These are phyloP conservation scores for Taxillus chinensis DNA, from an alignment of 164 flowering plant species.

Conservation along the genomic window DNA sequence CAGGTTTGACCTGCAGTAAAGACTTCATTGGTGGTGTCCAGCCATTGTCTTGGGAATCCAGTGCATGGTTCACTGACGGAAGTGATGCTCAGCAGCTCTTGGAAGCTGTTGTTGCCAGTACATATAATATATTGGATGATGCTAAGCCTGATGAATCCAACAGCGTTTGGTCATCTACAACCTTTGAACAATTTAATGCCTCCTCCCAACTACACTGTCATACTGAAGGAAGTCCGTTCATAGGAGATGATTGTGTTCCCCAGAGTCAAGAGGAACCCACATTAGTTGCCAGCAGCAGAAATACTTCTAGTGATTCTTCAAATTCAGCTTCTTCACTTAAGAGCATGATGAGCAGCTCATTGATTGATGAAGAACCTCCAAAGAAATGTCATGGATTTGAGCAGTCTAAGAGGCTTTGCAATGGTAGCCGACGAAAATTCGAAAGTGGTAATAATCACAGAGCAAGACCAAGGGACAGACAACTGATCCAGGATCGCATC, in stretches of 20 bases:
- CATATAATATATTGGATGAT: constrained; percentile 18
- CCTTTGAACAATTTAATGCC: constrained; percentile 14
- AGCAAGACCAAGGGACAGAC: constrained; percentile 87
- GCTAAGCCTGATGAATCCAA: constrained; percentile 14
- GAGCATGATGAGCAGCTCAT: constrained; percentile 19
- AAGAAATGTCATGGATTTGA: constrained; percentile 10
- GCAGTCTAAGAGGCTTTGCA: constrained; percentile 23
- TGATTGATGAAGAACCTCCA: constrained; percentile 23
- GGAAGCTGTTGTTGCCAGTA: constrained; percentile 37
- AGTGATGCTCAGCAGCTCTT: constrained; percentile 28
- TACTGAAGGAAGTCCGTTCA: constrained; percentile 11
- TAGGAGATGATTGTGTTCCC: constrained; percentile 14
- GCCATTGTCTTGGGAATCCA: constrained; percentile 16
- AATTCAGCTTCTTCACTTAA: constrained; percentile 26
- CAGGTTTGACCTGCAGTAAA: constrained; percentile 10
- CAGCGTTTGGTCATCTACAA: constrained; percentile 13
- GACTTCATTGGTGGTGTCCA: constrained; percentile 12
- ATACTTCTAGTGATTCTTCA: constrained; percentile 13
- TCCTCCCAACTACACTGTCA: constrained; percentile 13
- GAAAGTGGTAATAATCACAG: constrained; percentile 29
- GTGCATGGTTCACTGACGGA: constrained; percentile 12
- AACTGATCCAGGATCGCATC: constrained; percentile 81
- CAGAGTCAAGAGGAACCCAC: constrained; percentile 18
- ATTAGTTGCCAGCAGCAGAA: constrained; percentile 6
- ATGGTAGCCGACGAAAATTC: constrained; percentile 29